These are phyloP conservation scores for Melastoma candidum DNA, from an alignment of 441 rosid species.

Conservation along the genomic window DNA sequence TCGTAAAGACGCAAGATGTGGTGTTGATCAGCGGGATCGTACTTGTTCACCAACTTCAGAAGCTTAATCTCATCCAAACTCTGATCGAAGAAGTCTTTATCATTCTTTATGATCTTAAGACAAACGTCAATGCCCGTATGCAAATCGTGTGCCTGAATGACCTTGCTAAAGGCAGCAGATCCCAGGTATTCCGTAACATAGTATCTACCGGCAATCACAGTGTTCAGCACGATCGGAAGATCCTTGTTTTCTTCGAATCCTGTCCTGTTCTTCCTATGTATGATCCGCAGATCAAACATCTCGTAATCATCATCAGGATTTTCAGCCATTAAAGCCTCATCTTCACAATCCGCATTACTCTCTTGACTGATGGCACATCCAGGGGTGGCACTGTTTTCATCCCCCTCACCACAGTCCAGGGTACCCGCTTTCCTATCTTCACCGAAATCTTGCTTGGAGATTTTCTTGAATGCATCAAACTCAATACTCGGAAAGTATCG, in stretches of 20 bases:
- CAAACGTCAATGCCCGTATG: slow-evolving; percentile 63
- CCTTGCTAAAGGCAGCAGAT: slow-evolving; percentile 93
- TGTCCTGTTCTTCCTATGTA: slow-evolving; percentile 95
- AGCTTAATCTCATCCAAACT: slow-evolving; percentile 96
- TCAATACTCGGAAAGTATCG: too few relatives aligned
- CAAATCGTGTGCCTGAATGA: slow-evolving; percentile 86
- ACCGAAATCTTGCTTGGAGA: too few relatives aligned
- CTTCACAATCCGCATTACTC: slow-evolving; percentile 25
- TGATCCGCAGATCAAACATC: slow-evolving; percentile 65
- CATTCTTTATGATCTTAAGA: slow-evolving; percentile 86
- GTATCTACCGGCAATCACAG: slow-evolving; percentile 80
- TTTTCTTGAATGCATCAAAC: too few relatives aligned
- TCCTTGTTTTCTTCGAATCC: slow-evolving; percentile 93
- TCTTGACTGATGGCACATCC: slow-evolving; percentile 5
- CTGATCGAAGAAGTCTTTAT: slow-evolving; percentile 94
- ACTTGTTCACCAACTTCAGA: slow-evolving; percentile 74
- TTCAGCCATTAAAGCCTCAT: slow-evolving; percentile 38
- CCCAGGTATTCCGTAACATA: slow-evolving; percentile 82
- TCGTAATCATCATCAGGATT: slow-evolving; percentile 62
- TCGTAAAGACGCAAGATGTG: slow-evolving; percentile 85
- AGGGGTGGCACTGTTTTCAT: slow-evolving; percentile 27
- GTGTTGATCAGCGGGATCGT: slow-evolving; percentile 71
- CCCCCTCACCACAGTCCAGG: slow-evolving; percentile 10
- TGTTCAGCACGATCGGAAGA: slow-evolving; percentile 58
- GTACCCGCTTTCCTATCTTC: too few relatives aligned